A percentile compares a stretch with the other conserved stretches of the same genome.
Evolutionary conservation across 257 asterid genomes (phyloP).

Genomic region (Solanum bukasovii): DNA sequence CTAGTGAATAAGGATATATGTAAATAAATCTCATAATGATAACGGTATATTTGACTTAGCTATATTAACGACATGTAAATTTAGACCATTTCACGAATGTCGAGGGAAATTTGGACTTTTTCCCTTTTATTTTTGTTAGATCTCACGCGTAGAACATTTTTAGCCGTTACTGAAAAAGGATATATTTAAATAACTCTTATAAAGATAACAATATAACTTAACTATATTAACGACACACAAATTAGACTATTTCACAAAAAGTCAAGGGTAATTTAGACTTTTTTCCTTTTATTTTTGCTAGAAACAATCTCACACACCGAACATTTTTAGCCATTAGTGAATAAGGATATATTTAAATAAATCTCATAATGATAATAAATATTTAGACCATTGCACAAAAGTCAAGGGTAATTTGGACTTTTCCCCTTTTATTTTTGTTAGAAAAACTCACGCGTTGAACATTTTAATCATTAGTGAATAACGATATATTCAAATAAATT

Average conservation of each 20-base stretch:
- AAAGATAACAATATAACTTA: too few species aligned
- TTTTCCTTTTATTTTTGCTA: neutral
- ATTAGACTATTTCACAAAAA: neutral
- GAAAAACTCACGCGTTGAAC: neutral
- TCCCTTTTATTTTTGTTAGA: neutral
- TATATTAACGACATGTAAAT: neutral
- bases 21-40: neutral
- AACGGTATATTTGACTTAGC: neutral
- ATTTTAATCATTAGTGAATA: neutral
- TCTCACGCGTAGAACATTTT: neutral
- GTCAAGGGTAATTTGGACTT: neutral
- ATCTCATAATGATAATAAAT: neutral
- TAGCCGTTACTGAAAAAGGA: neutral
- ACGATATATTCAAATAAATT: neutral
- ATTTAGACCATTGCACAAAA: neutral
- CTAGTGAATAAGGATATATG: too few species aligned
- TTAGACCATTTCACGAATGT: neutral
- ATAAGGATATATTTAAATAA: neutral
- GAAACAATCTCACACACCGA: accelerated
- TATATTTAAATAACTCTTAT: neutral
- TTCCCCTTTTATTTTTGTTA: neutral
- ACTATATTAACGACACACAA: neutral
- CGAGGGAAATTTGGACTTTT: neutral
- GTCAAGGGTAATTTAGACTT: neutral
- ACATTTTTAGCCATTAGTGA: neutral